Conservation (phyloP, 2,329 filamentous ascomycete genomes). For the Hymenoscyphus fructigenus region DNA sequence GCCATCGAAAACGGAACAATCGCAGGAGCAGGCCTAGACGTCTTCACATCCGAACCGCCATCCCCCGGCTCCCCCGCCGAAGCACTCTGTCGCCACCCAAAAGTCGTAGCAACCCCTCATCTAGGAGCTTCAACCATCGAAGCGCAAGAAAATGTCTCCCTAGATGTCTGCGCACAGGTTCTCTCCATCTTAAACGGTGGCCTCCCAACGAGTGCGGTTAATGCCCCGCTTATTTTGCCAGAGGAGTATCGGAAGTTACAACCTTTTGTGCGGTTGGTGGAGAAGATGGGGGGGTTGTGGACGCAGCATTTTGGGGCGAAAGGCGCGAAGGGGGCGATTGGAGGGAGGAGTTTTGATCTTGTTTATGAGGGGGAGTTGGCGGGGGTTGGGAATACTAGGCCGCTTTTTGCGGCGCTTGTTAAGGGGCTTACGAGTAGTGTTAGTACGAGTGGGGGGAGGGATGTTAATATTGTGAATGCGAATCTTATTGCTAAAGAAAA, state of each 20-base stretch:
- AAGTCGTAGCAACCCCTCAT: constrained; percentile 76
- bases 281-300: constrained; percentile 77
- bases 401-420: constrained; percentile 74
- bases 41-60: constrained; percentile 75
- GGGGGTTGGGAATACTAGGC: constrained; percentile 70
- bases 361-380: constrained; percentile 76
- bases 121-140: constrained; percentile 78
- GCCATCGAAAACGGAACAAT: constrained; percentile 71
- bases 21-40: constrained; percentile 75
- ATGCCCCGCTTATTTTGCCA: constrained; percentile 76
- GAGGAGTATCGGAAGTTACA: constrained; percentile 78
- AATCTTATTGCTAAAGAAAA: constrained; percentile 72
- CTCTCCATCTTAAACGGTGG: constrained; percentile 70
- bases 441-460: constrained; percentile 61
- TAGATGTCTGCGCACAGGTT: constrained; percentile 81
- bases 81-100: constrained; percentile 64
- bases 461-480: constrained; percentile 83
- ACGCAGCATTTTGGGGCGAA: constrained; percentile 66
- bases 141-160: constrained; percentile 80
- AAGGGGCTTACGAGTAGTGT: constrained; percentile 73
- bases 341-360: constrained; percentile 71
- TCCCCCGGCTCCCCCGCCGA: constrained; percentile 57
- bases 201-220: constrained; percentile 74
- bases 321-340: constrained; percentile 27
- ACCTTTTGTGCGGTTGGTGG: constrained; percentile 72